These are phyloP conservation scores for Casuarina glauca DNA, from an alignment of 306 rosid genomes.

Conservation along the genomic window DNA sequence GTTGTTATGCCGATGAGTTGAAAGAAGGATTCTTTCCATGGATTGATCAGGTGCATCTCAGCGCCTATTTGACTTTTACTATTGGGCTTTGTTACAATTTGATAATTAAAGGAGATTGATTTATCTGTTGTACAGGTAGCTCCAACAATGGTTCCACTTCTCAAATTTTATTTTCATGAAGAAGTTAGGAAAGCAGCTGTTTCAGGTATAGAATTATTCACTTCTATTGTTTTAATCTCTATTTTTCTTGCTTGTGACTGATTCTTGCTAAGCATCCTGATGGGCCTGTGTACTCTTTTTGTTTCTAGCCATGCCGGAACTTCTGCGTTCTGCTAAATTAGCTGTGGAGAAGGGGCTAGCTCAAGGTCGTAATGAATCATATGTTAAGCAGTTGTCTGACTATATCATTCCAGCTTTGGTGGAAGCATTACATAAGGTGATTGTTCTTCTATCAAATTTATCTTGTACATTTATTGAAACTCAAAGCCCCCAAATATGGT, in stretches of 20 bases:
- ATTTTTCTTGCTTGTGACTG: background rate
- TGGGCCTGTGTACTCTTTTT: conserved; percentile 18
- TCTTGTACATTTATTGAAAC: background rate
- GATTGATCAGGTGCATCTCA: conserved; percentile 88
- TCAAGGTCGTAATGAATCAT: conserved; percentile 82
- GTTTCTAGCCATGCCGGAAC: conserved; percentile 90
- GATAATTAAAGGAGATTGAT: conserved; percentile 10
- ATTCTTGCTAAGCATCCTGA: conserved; percentile 16
- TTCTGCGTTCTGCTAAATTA: conserved; percentile 87
- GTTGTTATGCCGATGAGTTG: conserved; percentile 98
- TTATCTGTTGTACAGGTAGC: conserved; percentile 67
- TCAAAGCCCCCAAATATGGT: background rate
- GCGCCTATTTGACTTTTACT: conserved; percentile 2
- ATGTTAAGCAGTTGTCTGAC: conserved; percentile 85
- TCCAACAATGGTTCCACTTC: conserved; percentile 88
- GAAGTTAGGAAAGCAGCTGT: conserved; percentile 99
- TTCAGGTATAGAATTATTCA: conserved; percentile 58
- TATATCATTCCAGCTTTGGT: conserved; percentile 87
- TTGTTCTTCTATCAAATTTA: background rate
- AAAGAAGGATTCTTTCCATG: conserved; percentile 99
- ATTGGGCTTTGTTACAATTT: background rate
- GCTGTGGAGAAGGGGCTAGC: conserved; percentile 95
- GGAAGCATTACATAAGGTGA: conserved; percentile 95
- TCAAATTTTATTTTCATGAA: conserved; percentile 95
- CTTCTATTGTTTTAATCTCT: conserved; percentile 8